Evolutionary conservation across 1,284 basidiomycete species (phyloP).

Genomic region (Inonotus hispidus): DNA sequence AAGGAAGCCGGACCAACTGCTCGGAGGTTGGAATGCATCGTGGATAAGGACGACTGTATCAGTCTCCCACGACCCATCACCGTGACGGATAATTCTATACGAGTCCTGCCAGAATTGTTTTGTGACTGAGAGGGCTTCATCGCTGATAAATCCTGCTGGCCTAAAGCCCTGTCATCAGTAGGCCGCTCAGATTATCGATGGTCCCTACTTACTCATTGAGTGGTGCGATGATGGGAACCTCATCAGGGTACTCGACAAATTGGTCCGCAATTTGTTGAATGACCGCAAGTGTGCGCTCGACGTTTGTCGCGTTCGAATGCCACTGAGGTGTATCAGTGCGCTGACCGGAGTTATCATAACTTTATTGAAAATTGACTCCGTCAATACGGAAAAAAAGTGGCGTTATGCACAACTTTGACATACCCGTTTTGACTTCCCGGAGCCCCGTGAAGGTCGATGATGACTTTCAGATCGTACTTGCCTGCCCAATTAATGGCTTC

Average conservation of each 20-base stretch:
- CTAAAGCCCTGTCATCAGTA: conserved; percentile 33
- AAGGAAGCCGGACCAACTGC: conserved; percentile 72
- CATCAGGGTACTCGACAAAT: conserved; percentile 49
- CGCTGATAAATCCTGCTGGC: conserved; percentile 69
- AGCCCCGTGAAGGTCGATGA: conserved; percentile 81
- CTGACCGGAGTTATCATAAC: conserved; percentile 82
- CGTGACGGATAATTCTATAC: conserved; percentile 68
- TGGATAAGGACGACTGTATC: conserved; percentile 69
- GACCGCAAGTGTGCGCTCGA: conserved; percentile 65
- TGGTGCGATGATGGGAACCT: conserved; percentile 70
- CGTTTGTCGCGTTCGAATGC: conserved; percentile 62
- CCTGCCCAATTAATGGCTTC: conserved; percentile 77
- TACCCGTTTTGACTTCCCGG: conserved; percentile 82
- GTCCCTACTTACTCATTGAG: conserved; percentile 63
- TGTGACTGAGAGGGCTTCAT: conserved; percentile 47
- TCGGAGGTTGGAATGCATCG: conserved; percentile 81
- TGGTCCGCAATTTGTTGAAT: conserved; percentile 59
- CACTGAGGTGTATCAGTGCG: conserved; percentile 57
- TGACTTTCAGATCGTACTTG: conserved; percentile 72
- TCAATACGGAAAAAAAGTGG: neutral
- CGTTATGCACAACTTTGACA: conserved; percentile 20
- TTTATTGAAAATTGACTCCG: conserved; percentile 29
- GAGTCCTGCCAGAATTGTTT: conserved; percentile 73
- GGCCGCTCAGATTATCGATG: neutral
- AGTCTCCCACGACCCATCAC: conserved; percentile 46